These are phyloP conservation scores for Ulota crispa DNA, from an alignment of 225 moss, liverwort and hornwort species.

Conservation along the genomic window DNA sequence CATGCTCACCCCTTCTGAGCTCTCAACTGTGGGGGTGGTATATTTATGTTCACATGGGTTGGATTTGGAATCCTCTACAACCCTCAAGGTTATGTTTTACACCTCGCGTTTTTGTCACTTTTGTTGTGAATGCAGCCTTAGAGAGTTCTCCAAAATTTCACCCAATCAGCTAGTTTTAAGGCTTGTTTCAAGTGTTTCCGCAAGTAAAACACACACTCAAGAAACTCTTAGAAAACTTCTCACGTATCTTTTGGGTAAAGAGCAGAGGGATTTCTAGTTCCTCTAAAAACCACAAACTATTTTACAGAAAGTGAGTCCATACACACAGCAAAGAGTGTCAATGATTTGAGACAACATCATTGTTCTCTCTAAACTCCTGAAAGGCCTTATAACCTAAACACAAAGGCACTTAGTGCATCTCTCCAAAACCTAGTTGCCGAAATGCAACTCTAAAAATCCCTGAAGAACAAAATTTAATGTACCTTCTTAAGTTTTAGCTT, in stretches of 20 bases:
- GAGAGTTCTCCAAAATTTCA: too few species aligned
- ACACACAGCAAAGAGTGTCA: not conserved
- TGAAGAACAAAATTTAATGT: conserved; percentile 14
- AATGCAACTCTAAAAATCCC: not conserved
- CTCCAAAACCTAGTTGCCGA: not conserved
- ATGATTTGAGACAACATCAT: not conserved
- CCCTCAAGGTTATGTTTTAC: too few species aligned
- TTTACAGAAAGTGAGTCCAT: not conserved
- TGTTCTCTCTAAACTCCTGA: conserved; percentile 5
- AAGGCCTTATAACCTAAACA: not conserved
- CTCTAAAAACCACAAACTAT: conserved; percentile 3
- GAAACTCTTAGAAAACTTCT: not conserved
- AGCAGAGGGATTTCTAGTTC: not conserved
- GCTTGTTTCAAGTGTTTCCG: not conserved
- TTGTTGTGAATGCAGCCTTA: too few species aligned
- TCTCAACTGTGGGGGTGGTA: too few species aligned
- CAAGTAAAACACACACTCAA: not conserved
- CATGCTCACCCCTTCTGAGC: too few species aligned
- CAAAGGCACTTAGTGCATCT: not conserved
- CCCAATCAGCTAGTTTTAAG: not conserved
- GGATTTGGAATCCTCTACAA: too few species aligned
- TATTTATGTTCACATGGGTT: too few species aligned
- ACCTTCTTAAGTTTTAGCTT: conserved; percentile 26
- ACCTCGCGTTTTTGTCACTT: too few species aligned
- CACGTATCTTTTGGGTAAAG: not conserved